phyloP scores from a whole-genome alignment of 1,139 yeast genomes.

The Pichia sp. region DNA sequence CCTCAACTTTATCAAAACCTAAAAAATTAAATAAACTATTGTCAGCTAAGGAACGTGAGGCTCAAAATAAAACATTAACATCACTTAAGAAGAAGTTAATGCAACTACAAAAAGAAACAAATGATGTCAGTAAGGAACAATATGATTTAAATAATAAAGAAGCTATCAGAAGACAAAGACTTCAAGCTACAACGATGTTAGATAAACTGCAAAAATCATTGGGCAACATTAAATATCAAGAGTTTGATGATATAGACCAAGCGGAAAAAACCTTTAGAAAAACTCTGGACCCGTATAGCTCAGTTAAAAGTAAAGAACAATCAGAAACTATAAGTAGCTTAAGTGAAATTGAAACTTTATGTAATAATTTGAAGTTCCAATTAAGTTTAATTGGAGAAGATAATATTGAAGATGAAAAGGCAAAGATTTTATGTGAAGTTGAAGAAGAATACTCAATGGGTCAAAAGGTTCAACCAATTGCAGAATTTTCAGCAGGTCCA shows the following conservation, averaged over 20 bases:
- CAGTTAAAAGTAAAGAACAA: background rate
- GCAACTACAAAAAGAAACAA: background rate
- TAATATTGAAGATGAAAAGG: conserved; percentile 29
- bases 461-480: conserved; percentile 27
- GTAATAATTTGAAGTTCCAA: conserved; percentile 23
- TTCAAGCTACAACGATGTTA: background rate
- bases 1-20: background rate
- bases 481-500: conserved; percentile 20
- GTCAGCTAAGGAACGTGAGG: background rate
- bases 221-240: conserved; percentile 32
- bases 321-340: background rate
- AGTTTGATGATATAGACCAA: conserved; percentile 45
- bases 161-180: background rate
- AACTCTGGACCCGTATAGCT: conserved; percentile 34
- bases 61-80: background rate
- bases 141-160: background rate
- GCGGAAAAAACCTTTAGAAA: conserved; percentile 11
- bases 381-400: conserved; percentile 20
- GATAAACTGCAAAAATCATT: background rate
- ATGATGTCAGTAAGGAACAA: background rate
- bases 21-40: conserved; percentile 41
- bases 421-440: conserved; percentile 24
- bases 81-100: background rate
- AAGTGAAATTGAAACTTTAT: conserved; percentile 20
- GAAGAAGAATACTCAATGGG: conserved; percentile 52